Conservation (phyloP, 108 stramenopile species). For the Pseudonitzschia multiseries region DNA sequence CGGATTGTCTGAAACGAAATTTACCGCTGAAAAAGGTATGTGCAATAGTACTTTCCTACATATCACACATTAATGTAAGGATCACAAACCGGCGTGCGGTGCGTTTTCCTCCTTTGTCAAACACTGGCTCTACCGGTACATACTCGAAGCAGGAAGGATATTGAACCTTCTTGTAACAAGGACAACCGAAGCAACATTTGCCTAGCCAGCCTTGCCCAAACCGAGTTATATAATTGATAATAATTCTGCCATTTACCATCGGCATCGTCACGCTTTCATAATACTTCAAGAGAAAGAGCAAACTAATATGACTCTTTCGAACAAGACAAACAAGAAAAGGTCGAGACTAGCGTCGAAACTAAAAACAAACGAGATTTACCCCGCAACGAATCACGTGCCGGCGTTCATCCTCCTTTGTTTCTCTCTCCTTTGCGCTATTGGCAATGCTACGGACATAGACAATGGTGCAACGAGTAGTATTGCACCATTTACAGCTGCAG, state of each 20-base stretch:
- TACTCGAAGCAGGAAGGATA: not conserved
- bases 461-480: not conserved
- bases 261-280: not conserved
- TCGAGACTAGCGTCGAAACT: not conserved
- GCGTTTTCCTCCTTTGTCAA: too few relatives aligned
- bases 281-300: not conserved
- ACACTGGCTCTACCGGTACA: too few relatives aligned
- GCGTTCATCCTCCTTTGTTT: not conserved
- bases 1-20: too few relatives aligned
- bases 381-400: not conserved
- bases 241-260: too few relatives aligned
- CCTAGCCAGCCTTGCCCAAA: not conserved
- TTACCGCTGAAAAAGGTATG: too few relatives aligned
- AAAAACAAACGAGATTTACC: not conserved
- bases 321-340: not conserved
- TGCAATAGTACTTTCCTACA: too few relatives aligned
- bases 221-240: too few relatives aligned
- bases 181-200: too few relatives aligned
- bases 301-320: not conserved
- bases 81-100: too few relatives aligned
- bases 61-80: too few relatives aligned
- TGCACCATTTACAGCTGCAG: not conserved
- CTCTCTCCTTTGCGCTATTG: not conserved
- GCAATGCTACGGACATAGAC: not conserved
- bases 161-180: not conserved